Conservation (phyloP, 2,329 filamentous ascomycete genomes). For the Penicillium sp. region DNA sequence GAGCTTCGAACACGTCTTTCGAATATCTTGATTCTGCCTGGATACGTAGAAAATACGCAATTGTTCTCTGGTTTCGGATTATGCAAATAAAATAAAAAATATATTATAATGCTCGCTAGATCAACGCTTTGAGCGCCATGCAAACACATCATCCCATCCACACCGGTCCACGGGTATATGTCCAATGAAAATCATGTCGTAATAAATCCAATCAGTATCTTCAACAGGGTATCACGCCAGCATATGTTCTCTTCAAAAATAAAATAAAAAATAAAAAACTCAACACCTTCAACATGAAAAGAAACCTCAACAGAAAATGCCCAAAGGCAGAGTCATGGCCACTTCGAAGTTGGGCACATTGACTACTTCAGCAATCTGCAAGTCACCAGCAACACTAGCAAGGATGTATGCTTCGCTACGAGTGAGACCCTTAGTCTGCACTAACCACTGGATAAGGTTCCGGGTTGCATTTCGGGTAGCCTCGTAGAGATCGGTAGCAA, state of each 20-base stretch:
- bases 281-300: not conserved
- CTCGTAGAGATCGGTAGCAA: constrained; percentile 50
- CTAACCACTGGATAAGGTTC: constrained; percentile 52
- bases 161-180: constrained; percentile 5
- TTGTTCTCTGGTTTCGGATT: not conserved
- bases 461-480: constrained; percentile 51
- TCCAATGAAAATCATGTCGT: constrained; percentile 7
- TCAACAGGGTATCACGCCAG: constrained; percentile 22
- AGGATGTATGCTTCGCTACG: constrained; percentile 55
- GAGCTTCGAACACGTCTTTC: too few relatives aligned
- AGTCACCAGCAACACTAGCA: constrained; percentile 50
- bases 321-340: constrained; percentile 51
- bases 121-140: constrained; percentile 12
- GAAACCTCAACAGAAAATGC: constrained; percentile 48
- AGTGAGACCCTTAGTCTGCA: constrained; percentile 47
- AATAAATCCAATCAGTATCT: not conserved
- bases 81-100: not conserved
- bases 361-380: constrained; percentile 55
- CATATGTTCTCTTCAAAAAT: not conserved
- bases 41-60: not conserved
- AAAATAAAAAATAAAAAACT: too few relatives aligned
- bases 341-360: constrained; percentile 57
- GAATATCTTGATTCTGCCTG: too few relatives aligned
- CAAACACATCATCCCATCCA: constrained; percentile 4
- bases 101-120: constrained; percentile 4